Evolutionary conservation across 805 yeast species (phyloP).

Genomic region (Candida chilensis): DNA sequence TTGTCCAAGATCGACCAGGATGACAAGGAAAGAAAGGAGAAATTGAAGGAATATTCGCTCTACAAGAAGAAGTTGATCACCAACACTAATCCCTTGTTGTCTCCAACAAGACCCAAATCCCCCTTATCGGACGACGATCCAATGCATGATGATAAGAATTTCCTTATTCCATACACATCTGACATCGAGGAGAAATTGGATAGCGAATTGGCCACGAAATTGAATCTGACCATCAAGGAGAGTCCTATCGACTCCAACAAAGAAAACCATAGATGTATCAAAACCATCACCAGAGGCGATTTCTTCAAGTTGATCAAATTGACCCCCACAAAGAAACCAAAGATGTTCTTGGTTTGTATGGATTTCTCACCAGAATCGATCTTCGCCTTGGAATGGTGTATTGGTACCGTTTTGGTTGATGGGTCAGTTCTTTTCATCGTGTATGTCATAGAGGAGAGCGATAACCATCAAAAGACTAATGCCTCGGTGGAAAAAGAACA

Average conservation of each 20-base stretch:
- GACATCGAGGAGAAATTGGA: conserved; percentile 60
- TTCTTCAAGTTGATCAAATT: conserved; percentile 36
- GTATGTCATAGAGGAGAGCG: conserved; percentile 47
- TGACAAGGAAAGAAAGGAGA: conserved; percentile 35
- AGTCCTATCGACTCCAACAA: conserved; percentile 47
- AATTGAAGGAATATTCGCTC: conserved; percentile 46
- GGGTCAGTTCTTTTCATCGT: conserved; percentile 76
- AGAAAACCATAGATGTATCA: conserved; percentile 48
- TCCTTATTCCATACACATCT: conserved; percentile 56
- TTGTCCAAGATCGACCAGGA: conserved; percentile 35
- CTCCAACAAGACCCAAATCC: too few relatives aligned
- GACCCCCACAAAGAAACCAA: conserved; percentile 33
- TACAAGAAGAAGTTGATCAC: conserved; percentile 52
- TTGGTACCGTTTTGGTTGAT: conserved; percentile 77
- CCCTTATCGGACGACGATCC: conserved; percentile 16
- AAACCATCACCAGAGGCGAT: conserved; percentile 63
- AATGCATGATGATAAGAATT: conserved; percentile 6
- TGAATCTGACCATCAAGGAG: conserved; percentile 43
- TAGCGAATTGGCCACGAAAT: conserved; percentile 44
- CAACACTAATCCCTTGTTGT: conserved; percentile 18
- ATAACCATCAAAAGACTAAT: conserved; percentile 31
- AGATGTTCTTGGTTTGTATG: conserved; percentile 67
- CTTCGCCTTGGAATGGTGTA: conserved; percentile 80
- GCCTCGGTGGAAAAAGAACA: conserved; percentile 22
- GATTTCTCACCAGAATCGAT: conserved; percentile 78